Evolutionary conservation across 2,329 filamentous ascomycete species (phyloP), one percentile per base, ranked within the genome.

Genomic region (Claviceps pazoutovae): DNA sequence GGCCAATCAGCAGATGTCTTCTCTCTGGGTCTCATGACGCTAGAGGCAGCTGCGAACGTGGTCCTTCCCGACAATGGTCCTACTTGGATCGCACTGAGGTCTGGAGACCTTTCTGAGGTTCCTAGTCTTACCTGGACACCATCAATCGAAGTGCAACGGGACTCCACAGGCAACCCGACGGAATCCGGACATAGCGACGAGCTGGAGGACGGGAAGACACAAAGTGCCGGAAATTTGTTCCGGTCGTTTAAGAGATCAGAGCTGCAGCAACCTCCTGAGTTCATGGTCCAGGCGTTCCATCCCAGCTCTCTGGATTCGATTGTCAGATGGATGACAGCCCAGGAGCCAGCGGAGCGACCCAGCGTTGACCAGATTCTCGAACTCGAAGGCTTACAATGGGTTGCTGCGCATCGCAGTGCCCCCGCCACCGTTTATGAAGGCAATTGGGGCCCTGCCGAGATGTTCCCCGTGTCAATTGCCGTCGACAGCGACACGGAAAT

Each of bases 381-480:
- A 46, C 78, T 83, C 1, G 80, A 83, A 48, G 88, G 88, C 23
- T 76, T 95, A 50, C 78, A 76, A 55, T 98, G 93, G 86, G 84
- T 94, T 36, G 78, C 82, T 51, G 71, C 74, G 49, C 82, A 89
- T 56, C 82, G 89, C 51, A 82, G 85, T 51, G 87, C 89, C 11
- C 87, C 89, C 45, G 93, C 93, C n/a, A 96, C 89, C 0, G 83
- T 98, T 50, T 98, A 86, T 60, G 93, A 98, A 70, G 93, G 93
- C 56, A 93, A 88, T 64, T 98, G 90, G 86, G 93, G 93, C 4
- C 91, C 91, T 36, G 83, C 72, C n/a, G 74, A 78, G 50, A 66
- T 74, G 48, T 63, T 71, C 36, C 59, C 66, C 5, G 65, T 68
- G 19, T 66, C 66, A 5, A 64, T 67, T 39, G 60, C 63, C 4